A percentile compares a stretch with the other conserved stretches of the same genome.
phyloP scores from a whole-genome alignment of 106 monocot species.

The Xerophyta viscosa region DNA sequence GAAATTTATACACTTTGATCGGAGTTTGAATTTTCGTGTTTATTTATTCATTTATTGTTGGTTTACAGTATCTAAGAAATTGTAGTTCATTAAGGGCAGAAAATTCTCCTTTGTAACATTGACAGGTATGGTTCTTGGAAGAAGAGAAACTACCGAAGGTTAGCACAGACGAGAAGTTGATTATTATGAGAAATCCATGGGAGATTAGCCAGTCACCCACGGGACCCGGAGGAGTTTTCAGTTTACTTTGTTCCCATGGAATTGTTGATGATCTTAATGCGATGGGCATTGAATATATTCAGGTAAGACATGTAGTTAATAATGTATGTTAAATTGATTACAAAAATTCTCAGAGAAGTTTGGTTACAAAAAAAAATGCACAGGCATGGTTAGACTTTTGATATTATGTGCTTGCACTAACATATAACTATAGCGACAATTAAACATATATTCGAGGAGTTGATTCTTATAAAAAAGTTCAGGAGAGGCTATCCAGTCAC shows the following conservation, averaged over 20 bases:
- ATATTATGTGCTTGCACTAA: too few relatives aligned
- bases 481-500: too few relatives aligned
- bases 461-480: too few relatives aligned
- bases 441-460: too few relatives aligned
- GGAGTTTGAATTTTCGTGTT: too few relatives aligned
- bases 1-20: too few relatives aligned
- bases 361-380: too few relatives aligned
- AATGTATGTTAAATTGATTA: neutral
- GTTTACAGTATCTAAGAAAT: neutral
- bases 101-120: neutral
- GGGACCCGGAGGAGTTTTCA: constrained; percentile 73
- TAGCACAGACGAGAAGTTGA: constrained; percentile 24
- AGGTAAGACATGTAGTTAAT: constrained; percentile 32
- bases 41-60: too few relatives aligned
- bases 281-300: constrained; percentile 62
- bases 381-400: too few relatives aligned
- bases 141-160: constrained; percentile 58
- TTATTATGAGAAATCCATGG: constrained; percentile 58
- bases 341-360: too few relatives aligned
- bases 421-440: too few relatives aligned
- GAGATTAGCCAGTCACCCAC: constrained; percentile 58
- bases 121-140: constrained; percentile 68
- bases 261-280: constrained; percentile 37
- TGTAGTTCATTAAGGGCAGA: neutral
- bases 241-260: constrained; percentile 40